These are phyloP conservation scores for Alternaria postmessia DNA, from an alignment of 2,329 filamentous ascomycete genomes.

Conservation along the genomic window DNA sequence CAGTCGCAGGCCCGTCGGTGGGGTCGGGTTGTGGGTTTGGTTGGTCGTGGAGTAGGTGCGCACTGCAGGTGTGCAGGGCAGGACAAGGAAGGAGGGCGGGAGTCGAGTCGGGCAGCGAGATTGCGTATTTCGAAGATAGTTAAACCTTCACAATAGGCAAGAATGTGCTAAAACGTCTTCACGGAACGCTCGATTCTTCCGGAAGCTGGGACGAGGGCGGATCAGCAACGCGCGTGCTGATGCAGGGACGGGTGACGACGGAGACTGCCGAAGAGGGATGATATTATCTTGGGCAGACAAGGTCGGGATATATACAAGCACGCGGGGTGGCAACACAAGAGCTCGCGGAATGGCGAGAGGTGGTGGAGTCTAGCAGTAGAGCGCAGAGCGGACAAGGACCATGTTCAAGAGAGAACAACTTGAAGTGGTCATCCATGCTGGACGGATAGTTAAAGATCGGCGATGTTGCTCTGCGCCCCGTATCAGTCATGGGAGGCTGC, in stretches of 20 bases:
- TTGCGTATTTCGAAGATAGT: constrained; percentile 2
- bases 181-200: constrained; percentile 10
- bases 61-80: constrained; percentile 5
- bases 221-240: constrained; percentile 27
- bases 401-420: constrained; percentile 16
- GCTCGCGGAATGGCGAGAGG: not conserved
- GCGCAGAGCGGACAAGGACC: constrained; percentile 10
- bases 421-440: constrained; percentile 34
- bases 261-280: constrained; percentile 7
- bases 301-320: constrained; percentile 7
- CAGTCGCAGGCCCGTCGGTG: constrained; percentile 15
- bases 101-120: constrained; percentile 1
- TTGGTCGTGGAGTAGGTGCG: constrained; percentile 10
- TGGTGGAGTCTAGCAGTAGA: constrained; percentile 3
- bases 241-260: constrained; percentile 21
- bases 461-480: constrained; percentile 32
- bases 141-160: not conserved
- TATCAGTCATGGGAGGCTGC: constrained; percentile 21
- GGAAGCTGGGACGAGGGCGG: constrained; percentile 13
- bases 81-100: not conserved
- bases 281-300: not conserved
- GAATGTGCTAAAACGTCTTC: constrained; percentile 16
- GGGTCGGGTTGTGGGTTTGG: constrained; percentile 10
- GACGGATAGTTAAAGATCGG: constrained; percentile 25
- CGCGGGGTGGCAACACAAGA: constrained; percentile 14